Evolutionary conservation across 306 rosid species (phyloP).

Genomic region (Trifolium dubium): DNA sequence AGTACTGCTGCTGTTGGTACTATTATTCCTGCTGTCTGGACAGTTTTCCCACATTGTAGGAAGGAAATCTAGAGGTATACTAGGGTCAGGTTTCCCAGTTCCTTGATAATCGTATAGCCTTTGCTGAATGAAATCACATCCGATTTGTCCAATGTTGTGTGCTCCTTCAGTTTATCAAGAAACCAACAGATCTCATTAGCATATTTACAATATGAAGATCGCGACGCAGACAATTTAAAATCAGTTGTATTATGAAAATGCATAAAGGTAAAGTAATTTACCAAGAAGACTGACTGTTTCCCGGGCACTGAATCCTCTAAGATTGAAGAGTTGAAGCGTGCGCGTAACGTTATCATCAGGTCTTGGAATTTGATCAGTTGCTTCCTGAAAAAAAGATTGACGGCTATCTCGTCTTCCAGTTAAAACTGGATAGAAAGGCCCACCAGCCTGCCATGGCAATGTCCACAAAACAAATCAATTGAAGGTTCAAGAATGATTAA

Average conservation of each 20-base stretch:
- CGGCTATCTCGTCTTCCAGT: slow-evolving; percentile 78
- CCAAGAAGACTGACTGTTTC: slow-evolving; percentile 94
- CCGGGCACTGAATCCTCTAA: slow-evolving; percentile 75
- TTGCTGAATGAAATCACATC: slow-evolving; percentile 66
- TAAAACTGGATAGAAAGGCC: slow-evolving; percentile 81
- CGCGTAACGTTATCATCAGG: slow-evolving; percentile 67
- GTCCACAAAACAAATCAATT: slow-evolving; percentile 25
- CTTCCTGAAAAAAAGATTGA: slow-evolving; percentile 59
- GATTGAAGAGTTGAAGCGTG: slow-evolving; percentile 62
- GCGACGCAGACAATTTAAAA: not conserved
- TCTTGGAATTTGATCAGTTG: slow-evolving; percentile 67
- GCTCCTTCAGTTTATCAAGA: slow-evolving; percentile 62
- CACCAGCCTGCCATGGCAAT: slow-evolving; percentile 67
- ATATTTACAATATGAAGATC: not conserved
- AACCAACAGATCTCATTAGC: slow-evolving; percentile 26
- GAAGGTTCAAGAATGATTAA: slow-evolving; percentile 3
- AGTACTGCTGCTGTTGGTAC: not conserved
- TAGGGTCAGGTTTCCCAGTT: slow-evolving; percentile 73
- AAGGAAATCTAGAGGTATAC: slow-evolving; percentile 63
- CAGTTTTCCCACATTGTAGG: slow-evolving; percentile 61
- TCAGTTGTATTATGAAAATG: not conserved
- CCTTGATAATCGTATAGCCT: slow-evolving; percentile 73
- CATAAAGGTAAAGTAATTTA: slow-evolving; percentile 14
- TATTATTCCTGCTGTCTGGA: slow-evolving; percentile 24
- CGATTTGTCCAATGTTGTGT: slow-evolving; percentile 82